Evolutionary conservation across 805 yeast genomes (phyloP), one percentile per base, ranked within the genome.

Genomic region (Schwanniomyces occidentalis): DNA sequence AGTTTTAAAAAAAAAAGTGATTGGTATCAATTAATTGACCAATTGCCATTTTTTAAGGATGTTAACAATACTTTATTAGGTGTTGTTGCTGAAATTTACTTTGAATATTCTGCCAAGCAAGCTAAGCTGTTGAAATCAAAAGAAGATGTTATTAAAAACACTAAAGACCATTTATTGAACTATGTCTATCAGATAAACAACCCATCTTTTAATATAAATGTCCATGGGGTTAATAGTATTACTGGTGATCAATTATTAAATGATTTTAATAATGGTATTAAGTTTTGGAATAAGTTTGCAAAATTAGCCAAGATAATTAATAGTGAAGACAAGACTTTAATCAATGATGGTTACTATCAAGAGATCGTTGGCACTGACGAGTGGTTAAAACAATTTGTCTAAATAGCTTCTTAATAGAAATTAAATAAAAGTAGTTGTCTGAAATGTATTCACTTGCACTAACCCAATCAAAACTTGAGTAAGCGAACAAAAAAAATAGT

Each of bases 51-150:
- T 50, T 73, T 67, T 38, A 55, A 53, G 17, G 64, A 66, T 26
- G 56, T 77, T 20, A 82, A 85, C 40, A 82, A 72, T 49, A 78
- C 87, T 1, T 63, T 84, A 9, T 54, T 80, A 48, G 91, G 85
- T 6, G 69, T 83, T 8, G 65, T 82, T 3, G 63, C 74, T 5
- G 79, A 78, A 48, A 61, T 75, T 13, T 77, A 73, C 45, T 69
- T 78, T 27, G 79, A 75, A 37, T 62, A 49, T 31, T 58, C 69
- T 19, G 49, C 56, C 19, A 63, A 56, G 36, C 56, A 52, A 40
- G 34, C 48, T 16, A 54, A 55, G 32, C 32, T 51, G 8, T 54
- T 54, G 5, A 35, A 32, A 16, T n/a, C 51, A 8, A 51, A 51
- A 30, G 56, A 56, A 18, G 64, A 58, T 16, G 48, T 58, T 14